Evolutionary conservation across 768 basidiomycete species (phyloP).

Genomic region (Suillus subalutaceus): DNA sequence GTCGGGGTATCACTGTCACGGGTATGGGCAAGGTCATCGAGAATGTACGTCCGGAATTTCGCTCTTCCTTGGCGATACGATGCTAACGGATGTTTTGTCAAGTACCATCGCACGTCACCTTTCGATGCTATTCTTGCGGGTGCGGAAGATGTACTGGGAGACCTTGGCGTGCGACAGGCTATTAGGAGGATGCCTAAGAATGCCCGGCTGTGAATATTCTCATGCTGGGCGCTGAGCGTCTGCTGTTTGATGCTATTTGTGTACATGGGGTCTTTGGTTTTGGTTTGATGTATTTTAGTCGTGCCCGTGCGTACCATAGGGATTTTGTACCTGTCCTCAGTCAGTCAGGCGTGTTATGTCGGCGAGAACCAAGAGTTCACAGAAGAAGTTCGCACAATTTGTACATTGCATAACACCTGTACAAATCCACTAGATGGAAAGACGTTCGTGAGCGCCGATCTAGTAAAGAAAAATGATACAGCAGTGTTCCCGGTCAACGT

Average conservation of each 20-base stretch:
- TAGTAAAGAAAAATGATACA: background rate
- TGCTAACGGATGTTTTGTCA: background rate
- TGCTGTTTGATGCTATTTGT: background rate
- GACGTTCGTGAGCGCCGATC: background rate
- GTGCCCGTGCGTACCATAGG: background rate
- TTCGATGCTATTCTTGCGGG: constrained; percentile 88
- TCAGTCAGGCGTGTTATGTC: background rate
- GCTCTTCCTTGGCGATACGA: background rate
- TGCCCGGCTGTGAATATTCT: constrained; percentile 39
- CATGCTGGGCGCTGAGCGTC: background rate
- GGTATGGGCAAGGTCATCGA: constrained; percentile 88
- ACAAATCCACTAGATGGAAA: background rate
- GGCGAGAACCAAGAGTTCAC: background rate
- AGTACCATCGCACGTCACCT: constrained; percentile 84
- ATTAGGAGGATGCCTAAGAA: constrained; percentile 68
- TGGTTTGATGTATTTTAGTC: background rate
- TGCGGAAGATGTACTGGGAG: constrained; percentile 73
- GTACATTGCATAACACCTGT: background rate
- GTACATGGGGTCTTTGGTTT: too few relatives aligned
- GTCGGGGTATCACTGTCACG: constrained; percentile 81
- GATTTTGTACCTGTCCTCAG: background rate
- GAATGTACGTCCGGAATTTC: constrained; percentile 52
- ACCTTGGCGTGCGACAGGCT: constrained; percentile 74
- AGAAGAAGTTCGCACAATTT: background rate
- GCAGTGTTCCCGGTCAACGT: background rate